Base-by-base conservation (phyloP, 2,329 filamentous ascomycete genomes). In the Colletotrichum salicis region DNA sequence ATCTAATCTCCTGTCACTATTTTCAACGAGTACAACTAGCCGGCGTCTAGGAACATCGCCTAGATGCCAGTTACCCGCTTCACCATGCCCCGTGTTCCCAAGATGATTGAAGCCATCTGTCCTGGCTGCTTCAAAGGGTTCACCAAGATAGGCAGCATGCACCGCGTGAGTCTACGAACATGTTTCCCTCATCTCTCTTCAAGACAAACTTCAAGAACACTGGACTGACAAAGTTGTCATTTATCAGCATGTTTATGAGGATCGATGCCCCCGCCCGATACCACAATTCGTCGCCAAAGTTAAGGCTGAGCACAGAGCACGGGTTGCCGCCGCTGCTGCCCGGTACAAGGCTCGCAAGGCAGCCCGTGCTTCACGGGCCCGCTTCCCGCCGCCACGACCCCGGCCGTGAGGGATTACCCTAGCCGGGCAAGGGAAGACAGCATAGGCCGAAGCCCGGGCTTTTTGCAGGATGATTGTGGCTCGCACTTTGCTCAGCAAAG, bases 121-220 rank as follows among this genome's bases (percentile, higher is more conserved):
- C 57, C 64, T 19, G 64, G 64, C 7, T 62, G 64, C 57, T 67
- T 67, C 64, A 67, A 67, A 15, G 54, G 56, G 2, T 67, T 67
- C 15, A 67, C 64, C 41, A 67, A 67, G 33, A 62, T 67, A 62
- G 64, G 64, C n/a, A 62, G 57, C 24, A 67, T 67, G 64, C 64
- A 67, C 33, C 64, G 64, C 31, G 64, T 67, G 24, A 67, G 64
- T 55, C 10, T 19, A 51, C 37, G 10, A 19, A 29, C 10, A n/a
- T 15, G 15, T 4, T 10, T 11, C 22, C 8, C 41, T 4, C 41
- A 5, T 4, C 15, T 4, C 41, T n/a, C 19, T 11, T 48, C 41
- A 48, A 22, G 41, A 11, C 37, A 22, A 48, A 11, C 41, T 48
- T 48, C 41, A 22, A 11, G 19, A 22, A 48, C 41, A 48, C 19